These are phyloP conservation scores for Mariannaea elegans DNA, from an alignment of 2,329 filamentous ascomycete genomes.

Conservation along the genomic window DNA sequence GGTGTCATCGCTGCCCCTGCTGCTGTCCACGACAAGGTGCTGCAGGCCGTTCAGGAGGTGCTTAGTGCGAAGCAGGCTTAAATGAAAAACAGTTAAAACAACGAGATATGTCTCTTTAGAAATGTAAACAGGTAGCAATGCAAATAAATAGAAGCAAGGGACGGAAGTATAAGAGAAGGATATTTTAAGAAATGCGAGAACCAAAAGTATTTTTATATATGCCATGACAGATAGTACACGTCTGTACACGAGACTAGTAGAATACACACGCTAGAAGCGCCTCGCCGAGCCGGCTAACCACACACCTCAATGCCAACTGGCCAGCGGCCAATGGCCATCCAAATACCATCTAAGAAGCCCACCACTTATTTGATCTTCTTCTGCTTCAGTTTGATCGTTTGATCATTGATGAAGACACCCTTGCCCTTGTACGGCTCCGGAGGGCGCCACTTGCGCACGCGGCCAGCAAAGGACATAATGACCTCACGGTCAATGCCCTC, in stretches of 20 bases:
- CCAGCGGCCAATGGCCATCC: conserved; percentile 19
- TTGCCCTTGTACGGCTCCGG: conserved; percentile 99
- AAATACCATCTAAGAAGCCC: background rate
- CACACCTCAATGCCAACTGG: conserved; percentile 11
- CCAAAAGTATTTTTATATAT: conserved; percentile 40
- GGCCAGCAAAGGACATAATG: conserved; percentile 90
- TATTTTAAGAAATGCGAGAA: conserved; percentile 13
- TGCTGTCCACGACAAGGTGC: conserved; percentile 77
- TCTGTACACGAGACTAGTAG: conserved; percentile 43
- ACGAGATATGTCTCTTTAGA: background rate
- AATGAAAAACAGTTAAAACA: background rate
- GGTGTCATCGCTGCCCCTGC: conserved; percentile 90
- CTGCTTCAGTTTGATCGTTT: conserved; percentile 97
- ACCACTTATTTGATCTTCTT: conserved; percentile 88
- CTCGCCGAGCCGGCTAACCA: conserved; percentile 6
- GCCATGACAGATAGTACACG: conserved; percentile 44
- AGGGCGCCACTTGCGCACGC: conserved; percentile 85
- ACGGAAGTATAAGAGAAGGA: background rate
- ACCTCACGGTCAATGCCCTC: conserved; percentile 88
- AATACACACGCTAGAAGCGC: conserved; percentile 43
- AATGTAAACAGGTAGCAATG: background rate
- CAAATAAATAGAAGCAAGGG: conserved; percentile 11
- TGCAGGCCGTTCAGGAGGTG: conserved; percentile 84
- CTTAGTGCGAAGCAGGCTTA: conserved; percentile 54
- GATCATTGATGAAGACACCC: conserved; percentile 97